Conservation (phyloP, 1,139 yeast genomes). For the Magnusiomyces fungicola region DNA sequence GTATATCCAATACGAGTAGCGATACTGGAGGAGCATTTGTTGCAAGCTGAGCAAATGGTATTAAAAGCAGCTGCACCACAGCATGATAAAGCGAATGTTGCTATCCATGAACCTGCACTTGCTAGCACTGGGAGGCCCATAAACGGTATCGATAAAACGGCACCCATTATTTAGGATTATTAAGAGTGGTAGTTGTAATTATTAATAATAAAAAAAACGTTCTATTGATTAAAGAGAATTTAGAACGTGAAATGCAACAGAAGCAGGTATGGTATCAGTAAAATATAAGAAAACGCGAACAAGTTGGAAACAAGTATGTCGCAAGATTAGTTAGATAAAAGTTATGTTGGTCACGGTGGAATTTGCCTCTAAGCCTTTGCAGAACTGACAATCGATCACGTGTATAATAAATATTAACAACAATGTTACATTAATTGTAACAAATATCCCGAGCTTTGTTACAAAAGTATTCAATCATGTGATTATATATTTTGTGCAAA, state of each 20-base stretch:
- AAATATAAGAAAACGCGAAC: neutral
- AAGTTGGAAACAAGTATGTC: no score
- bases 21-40: slow-evolving; percentile 60
- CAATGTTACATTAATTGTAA: no score
- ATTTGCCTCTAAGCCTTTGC: no score
- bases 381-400: no score
- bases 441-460: no score
- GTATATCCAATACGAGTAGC: slow-evolving; percentile 84
- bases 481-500: no score
- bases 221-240: neutral
- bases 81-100: slow-evolving; percentile 46
- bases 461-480: no score
- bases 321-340: no score
- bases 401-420: no score
- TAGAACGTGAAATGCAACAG: neutral
- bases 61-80: slow-evolving; percentile 81
- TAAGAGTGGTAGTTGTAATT: neutral
- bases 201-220: neutral
- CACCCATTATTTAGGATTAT: slow-evolving; percentile 55
- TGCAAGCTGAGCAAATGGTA: slow-evolving; percentile 49
- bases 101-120: slow-evolving; percentile 58
- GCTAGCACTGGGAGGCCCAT: slow-evolving; percentile 41
- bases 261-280: neutral
- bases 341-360: no score
- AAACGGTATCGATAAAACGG: slow-evolving; percentile 65